A percentile compares a stretch with the other conserved stretches of the same genome.
These are phyloP conservation scores for Hibiscus trionum DNA, from an alignment of 345 rosid genomes.

Conservation along the genomic window DNA sequence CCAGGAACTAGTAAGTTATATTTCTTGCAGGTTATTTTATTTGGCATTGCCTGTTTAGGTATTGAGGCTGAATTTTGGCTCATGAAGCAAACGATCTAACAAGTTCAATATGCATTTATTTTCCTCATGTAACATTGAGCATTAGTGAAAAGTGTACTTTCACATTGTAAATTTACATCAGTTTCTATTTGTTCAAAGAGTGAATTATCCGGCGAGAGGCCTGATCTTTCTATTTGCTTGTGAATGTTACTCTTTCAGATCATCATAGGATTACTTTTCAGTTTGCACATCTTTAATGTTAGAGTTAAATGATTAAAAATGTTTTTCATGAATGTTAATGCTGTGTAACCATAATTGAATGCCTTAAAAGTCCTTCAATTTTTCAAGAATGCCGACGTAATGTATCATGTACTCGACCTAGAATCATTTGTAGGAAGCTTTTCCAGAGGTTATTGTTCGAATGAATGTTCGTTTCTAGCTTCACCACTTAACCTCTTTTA, in stretches of 20 bases:
- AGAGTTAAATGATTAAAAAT: not conserved
- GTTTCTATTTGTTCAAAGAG: not conserved
- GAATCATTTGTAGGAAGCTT: not conserved
- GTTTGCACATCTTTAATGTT: not conserved
- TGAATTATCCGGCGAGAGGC: not conserved
- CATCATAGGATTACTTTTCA: not conserved
- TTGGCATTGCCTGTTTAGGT: not conserved
- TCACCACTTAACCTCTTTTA: slow-evolving; percentile 1
- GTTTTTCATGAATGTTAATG: not conserved
- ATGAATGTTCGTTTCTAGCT: not conserved
- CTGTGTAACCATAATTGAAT: not conserved
- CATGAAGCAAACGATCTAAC: not conserved
- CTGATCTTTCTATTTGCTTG: not conserved
- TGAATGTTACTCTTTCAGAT: not conserved
- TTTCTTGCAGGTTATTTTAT: not conserved
- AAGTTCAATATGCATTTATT: not conserved
- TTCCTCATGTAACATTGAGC: not conserved
- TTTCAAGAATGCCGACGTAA: not conserved
- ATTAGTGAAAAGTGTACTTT: not conserved
- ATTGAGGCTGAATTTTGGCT: not conserved
- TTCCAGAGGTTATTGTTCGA: not conserved
- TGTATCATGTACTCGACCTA: not conserved
- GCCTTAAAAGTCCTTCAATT: not conserved
- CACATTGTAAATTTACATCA: not conserved
- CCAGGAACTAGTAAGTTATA: not conserved